Evolutionary conservation across 306 rosid species (phyloP).

Genomic region (Quercus bicolor): DNA sequence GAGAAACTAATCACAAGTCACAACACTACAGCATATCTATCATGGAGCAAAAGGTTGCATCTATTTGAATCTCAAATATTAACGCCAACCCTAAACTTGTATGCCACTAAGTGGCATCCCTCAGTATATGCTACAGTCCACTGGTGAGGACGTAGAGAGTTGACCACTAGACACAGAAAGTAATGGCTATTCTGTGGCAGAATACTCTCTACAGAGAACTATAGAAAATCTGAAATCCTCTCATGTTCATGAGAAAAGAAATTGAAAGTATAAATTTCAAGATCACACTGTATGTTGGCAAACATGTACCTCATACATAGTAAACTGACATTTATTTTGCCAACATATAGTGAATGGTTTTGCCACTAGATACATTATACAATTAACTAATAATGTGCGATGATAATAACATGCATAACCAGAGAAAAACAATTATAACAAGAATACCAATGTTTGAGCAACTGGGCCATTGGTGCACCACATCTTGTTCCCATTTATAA

Average conservation of each 20-base stretch:
- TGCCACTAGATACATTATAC: neutral
- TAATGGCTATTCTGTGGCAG: neutral
- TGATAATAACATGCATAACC: neutral
- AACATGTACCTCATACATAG: neutral
- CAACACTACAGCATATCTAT: neutral
- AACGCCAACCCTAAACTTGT: neutral
- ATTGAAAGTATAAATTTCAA: neutral
- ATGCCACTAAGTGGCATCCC: too few species aligned
- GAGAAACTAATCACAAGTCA: neutral
- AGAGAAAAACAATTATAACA: neutral
- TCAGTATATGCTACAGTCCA: too few species aligned
- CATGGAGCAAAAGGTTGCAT: neutral
- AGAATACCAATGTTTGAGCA: slow-evolving; percentile 83
- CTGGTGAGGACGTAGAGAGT: neutral
- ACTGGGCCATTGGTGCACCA: slow-evolving; percentile 97
- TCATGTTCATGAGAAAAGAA: neutral
- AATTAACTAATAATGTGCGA: neutral
- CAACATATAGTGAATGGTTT: neutral
- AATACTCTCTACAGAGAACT: neutral
- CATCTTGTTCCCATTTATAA: slow-evolving; percentile 92
- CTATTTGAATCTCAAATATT: neutral
- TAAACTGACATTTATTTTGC: neutral
- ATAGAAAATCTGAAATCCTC: neutral
- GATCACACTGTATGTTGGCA: neutral
- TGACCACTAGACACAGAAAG: neutral